Evolutionary conservation across 176 grass and related monocot species (phyloP), one percentile per base, ranked within the genome.

Genomic region (Luzula sylvatica): DNA sequence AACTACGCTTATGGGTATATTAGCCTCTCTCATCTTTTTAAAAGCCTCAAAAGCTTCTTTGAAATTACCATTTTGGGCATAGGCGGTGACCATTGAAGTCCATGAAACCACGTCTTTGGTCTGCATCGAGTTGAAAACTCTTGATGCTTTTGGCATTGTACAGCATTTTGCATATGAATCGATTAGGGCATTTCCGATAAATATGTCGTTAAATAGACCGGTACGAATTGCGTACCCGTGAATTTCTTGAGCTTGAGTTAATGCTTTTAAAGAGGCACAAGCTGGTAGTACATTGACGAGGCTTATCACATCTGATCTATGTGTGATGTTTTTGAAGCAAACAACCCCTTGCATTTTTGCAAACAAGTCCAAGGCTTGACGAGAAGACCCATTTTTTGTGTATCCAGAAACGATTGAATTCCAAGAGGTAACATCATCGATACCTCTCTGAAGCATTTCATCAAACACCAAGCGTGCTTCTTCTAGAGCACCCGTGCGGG

Each of bases 401-500:
- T 87, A 66, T 13, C 78, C 78, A 39, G 78, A 63, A 67, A 87
- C 47, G 45, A 94, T 65, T 58, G 87, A 94, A 42, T 94, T 94
- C 87, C 87, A 94, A 50, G 87, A 87, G 22, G 78, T 86, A 23
- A 83, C 71, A 83, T 94, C 87, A 83, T 94, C 87, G 30, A 87
- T 87, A 35, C 75, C 71, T 48, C 55, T 87, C 20, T 24, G 20
- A 15, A 42, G 39, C 57, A 94, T 87, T 77, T 87, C 87, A 62
- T 94, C 50, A 70, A 94, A 94, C 49, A 83, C 58, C 39, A 42
- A 29, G 20, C 13, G 50, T 50, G 82, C 78, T 46, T 94, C 78
- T 23, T 87, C 58, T 24, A 79, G 29, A 66, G 54, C 61, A 74
- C 87, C 71, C 64, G 74, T 87, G 6, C 78, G 75, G 6, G 74